A percentile compares a stretch with the other conserved stretches of the same genome.
Evolutionary conservation across 441 rosid species (phyloP).

Genomic region (Hura crepitans): DNA sequence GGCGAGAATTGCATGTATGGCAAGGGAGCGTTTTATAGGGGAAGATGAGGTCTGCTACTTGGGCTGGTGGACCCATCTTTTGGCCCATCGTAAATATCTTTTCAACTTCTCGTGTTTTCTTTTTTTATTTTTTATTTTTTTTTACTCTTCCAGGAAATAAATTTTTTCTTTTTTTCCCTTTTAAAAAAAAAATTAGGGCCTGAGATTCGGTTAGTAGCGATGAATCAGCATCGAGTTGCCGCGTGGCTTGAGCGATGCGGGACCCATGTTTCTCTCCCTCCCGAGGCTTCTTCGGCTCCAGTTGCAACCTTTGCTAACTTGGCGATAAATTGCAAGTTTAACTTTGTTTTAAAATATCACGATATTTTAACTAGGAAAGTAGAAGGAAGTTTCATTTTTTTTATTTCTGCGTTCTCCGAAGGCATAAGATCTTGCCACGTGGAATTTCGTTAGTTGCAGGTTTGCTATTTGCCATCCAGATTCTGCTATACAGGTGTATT

Average conservation of each 20-base stretch:
- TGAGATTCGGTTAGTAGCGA: slow-evolving; percentile 26
- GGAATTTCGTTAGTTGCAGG: neutral
- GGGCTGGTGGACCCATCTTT: slow-evolving; percentile 32
- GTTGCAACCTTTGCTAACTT: neutral
- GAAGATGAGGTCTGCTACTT: slow-evolving; percentile 8
- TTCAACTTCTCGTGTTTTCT: slow-evolving; percentile 16
- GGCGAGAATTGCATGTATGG: slow-evolving; percentile 56
- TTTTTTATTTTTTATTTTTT: neutral
- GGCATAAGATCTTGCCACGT: slow-evolving; percentile 34
- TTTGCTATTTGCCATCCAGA: neutral
- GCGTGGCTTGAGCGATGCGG: slow-evolving; percentile 37
- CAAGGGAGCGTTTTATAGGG: slow-evolving; percentile 42
- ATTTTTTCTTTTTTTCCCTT: neutral
- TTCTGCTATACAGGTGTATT: neutral
- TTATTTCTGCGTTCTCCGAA: neutral
- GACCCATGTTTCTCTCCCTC: slow-evolving; percentile 6
- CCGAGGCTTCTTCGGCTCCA: slow-evolving; percentile 8
- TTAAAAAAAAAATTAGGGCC: too few species aligned
- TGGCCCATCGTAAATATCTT: slow-evolving; percentile 27
- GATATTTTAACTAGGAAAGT: slow-evolving; percentile 21
- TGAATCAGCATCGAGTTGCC: slow-evolving; percentile 50
- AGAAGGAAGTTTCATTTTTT: slow-evolving; percentile 24
- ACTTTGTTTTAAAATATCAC: slow-evolving; percentile 9
- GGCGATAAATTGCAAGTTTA: slow-evolving; percentile 18
- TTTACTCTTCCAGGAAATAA: neutral